These are phyloP conservation scores for Colletotrichum australisinense DNA, from an alignment of 2,329 filamentous ascomycete species.

Conservation along the genomic window DNA sequence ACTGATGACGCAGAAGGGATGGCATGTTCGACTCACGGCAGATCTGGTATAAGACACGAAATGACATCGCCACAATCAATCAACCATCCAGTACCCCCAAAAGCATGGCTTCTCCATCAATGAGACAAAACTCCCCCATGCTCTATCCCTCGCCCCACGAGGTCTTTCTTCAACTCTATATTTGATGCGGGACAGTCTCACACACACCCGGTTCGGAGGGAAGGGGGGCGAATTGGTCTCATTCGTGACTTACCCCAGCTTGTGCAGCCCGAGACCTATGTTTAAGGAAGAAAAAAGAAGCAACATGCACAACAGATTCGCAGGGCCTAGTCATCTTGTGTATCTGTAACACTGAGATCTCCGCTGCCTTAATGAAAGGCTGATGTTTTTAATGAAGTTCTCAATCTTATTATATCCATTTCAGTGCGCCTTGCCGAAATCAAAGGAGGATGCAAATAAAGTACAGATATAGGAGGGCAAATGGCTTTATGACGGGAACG, in stretches of 20 bases:
- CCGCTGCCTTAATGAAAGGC: not conserved
- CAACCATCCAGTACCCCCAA: not conserved
- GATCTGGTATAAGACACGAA: not conserved
- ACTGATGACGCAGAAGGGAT: not conserved
- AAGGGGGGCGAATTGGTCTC: not conserved
- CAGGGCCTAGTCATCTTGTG: not conserved
- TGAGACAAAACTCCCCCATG: not conserved
- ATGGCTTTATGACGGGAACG: no score
- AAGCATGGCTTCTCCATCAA: not conserved
- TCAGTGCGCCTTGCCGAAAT: not conserved
- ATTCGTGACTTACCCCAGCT: not conserved
- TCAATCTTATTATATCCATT: not conserved
- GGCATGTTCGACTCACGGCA: not conserved
- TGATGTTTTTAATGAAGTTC: not conserved
- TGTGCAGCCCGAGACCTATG: not conserved
- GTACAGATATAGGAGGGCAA: not conserved
- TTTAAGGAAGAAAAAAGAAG: not conserved
- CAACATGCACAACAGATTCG: not conserved
- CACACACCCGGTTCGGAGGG: not conserved
- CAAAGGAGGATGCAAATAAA: not conserved
- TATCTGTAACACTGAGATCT: not conserved
- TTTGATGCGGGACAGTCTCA: not conserved
- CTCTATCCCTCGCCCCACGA: not conserved
- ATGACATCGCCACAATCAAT: not conserved
- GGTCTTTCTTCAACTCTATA: not conserved